phyloP scores from a whole-genome alignment of 2,329 filamentous ascomycete genomes.

The Scedosporium boydii region DNA sequence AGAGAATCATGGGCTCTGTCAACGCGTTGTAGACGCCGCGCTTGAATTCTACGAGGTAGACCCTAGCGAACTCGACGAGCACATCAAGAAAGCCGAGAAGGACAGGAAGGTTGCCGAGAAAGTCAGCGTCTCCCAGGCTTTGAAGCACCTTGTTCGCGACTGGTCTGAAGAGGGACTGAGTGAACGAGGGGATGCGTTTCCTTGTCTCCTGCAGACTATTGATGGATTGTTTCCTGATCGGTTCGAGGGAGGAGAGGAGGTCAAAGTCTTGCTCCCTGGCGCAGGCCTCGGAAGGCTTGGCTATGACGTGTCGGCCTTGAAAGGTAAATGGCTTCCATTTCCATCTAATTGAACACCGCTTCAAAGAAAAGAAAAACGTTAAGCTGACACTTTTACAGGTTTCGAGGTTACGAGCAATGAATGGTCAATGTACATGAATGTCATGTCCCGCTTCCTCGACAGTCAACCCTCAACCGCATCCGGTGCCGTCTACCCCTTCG shows the following conservation, averaged over 20 bases:
- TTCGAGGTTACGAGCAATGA: constrained; percentile 47
- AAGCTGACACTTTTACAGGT: background rate
- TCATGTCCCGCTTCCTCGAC: constrained; percentile 40
- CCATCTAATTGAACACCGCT: background rate
- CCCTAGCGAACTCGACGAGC: constrained; percentile 32
- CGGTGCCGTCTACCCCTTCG: constrained; percentile 36
- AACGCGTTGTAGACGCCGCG: constrained; percentile 32
- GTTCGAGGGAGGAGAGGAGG: background rate
- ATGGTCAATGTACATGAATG: constrained; percentile 49
- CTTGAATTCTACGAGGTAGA: constrained; percentile 36
- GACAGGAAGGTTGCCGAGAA: constrained; percentile 31
- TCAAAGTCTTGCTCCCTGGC: constrained; percentile 40
- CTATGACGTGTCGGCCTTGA: constrained; percentile 36
- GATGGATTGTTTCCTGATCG: constrained; percentile 20
- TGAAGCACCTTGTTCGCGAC: constrained; percentile 50
- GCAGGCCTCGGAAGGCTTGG: constrained; percentile 42
- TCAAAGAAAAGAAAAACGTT: no score
- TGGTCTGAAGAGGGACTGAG: constrained; percentile 38
- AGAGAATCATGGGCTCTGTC: constrained; percentile 34
- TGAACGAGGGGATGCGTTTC: constrained; percentile 34
- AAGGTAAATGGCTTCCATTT: constrained; percentile 16
- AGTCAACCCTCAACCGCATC: constrained; percentile 15
- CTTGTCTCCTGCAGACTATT: constrained; percentile 25
- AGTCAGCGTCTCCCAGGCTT: constrained; percentile 37
- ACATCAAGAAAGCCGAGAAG: constrained; percentile 26